phyloP scores from a whole-genome alignment of 306 rosid species.

The Lathyrus tuberosus region DNA sequence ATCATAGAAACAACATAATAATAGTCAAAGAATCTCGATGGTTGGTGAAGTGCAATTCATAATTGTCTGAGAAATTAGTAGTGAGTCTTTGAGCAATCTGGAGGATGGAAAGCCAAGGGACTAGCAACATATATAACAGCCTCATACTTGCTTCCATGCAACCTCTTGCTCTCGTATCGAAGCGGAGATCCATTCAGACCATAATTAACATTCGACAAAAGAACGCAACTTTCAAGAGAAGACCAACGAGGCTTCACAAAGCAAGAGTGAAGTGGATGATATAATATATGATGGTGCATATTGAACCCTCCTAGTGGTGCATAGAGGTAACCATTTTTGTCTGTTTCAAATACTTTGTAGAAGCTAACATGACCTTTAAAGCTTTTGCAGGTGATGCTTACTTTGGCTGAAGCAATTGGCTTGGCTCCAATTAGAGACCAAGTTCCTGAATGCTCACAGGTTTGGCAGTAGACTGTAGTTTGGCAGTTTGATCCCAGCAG shows the following conservation, averaged over 20 bases:
- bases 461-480: slow-evolving; percentile 81
- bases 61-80: slow-evolving; percentile 26
- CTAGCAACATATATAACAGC: slow-evolving; percentile 82
- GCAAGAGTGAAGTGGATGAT: slow-evolving; percentile 89
- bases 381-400: slow-evolving; percentile 82
- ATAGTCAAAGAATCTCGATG: slow-evolving; percentile 17
- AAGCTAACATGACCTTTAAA: slow-evolving; percentile 63
- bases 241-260: slow-evolving; percentile 74
- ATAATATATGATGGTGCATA: slow-evolving; percentile 58
- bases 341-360: slow-evolving; percentile 75
- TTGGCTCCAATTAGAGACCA: slow-evolving; percentile 79
- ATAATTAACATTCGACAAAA: slow-evolving; percentile 68
- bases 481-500: no score
- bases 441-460: slow-evolving; percentile 66
- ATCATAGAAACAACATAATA: slow-evolving; percentile 17
- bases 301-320: slow-evolving; percentile 71
- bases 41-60: not conserved
- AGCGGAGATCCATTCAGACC: slow-evolving; percentile 74
- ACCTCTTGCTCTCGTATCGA: slow-evolving; percentile 67
- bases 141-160: slow-evolving; percentile 59
- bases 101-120: slow-evolving; percentile 86
- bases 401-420: slow-evolving; percentile 70
- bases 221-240: slow-evolving; percentile 61
- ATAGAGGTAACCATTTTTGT: slow-evolving; percentile 69
- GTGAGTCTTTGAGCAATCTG: slow-evolving; percentile 53